These are phyloP conservation scores for Colletotrichum shisoi DNA, from an alignment of 2,329 filamentous ascomycete species.

Conservation along the genomic window DNA sequence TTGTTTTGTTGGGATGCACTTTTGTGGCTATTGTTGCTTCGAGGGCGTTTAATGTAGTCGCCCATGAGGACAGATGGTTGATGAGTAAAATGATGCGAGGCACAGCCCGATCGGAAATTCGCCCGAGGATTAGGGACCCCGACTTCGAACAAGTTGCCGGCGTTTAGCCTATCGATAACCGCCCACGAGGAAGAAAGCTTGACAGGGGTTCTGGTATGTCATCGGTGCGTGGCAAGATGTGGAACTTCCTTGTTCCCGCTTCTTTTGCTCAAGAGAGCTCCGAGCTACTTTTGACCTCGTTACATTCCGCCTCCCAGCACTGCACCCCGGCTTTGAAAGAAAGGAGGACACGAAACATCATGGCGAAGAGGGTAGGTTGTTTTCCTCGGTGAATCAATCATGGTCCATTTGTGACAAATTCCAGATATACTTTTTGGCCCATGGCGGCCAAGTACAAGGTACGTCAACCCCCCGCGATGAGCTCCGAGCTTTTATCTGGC, in stretches of 20 bases:
- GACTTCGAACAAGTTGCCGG: neutral
- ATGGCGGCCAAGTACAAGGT: constrained; percentile 74
- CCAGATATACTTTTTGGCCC: constrained; percentile 69
- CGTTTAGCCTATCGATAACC: constrained; percentile 16
- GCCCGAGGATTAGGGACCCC: neutral
- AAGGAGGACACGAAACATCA: constrained; percentile 24
- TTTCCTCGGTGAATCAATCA: neutral
- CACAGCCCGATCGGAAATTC: neutral
- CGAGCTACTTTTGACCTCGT: constrained; percentile 37
- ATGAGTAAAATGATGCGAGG: neutral
- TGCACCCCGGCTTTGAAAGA: neutral
- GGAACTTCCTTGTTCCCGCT: constrained; percentile 7
- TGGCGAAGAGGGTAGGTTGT: constrained; percentile 50
- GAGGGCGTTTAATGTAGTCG: neutral
- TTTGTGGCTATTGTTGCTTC: neutral
- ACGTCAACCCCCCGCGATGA: constrained; percentile 52
- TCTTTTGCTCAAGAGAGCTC: constrained; percentile 26
- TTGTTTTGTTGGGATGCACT: too few relatives aligned
- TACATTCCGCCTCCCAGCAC: neutral
- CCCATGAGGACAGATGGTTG: constrained; percentile 1
- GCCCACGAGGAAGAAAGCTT: neutral
- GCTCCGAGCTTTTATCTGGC: constrained; percentile 31
- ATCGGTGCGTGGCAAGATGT: constrained; percentile 15
- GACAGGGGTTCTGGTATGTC: constrained; percentile 6
- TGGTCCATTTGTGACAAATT: neutral